phyloP scores from a whole-genome alignment of 2,329 filamentous ascomycete genomes.

The Colletotrichum sp. region DNA sequence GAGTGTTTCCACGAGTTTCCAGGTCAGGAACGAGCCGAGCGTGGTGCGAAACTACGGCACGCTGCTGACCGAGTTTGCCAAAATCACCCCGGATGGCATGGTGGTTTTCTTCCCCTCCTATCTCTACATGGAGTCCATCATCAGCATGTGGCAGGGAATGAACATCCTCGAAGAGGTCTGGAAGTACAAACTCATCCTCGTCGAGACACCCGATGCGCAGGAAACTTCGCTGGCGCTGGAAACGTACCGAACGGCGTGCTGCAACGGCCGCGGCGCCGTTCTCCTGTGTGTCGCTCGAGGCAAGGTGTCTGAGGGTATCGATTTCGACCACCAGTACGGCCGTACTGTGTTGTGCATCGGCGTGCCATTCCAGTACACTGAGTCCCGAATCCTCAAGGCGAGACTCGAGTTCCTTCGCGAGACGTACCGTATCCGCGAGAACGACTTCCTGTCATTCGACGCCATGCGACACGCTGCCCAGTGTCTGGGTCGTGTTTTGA shows the following conservation, averaged over 20 bases:
- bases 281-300: conserved; percentile 94
- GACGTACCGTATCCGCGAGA: conserved; percentile 95
- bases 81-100: conserved; percentile 93
- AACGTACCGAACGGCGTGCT: conserved; percentile 96
- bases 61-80: conserved; percentile 91
- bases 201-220: conserved; percentile 96
- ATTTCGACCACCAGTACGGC: conserved; percentile 99
- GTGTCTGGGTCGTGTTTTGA: conserved; percentile 90
- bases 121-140: conserved; percentile 98
- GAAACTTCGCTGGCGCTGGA: conserved; percentile 95
- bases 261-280: conserved; percentile 93
- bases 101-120: conserved; percentile 99
- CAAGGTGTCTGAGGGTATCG: conserved; percentile 97
- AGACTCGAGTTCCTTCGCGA: conserved; percentile 95
- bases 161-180: conserved; percentile 96
- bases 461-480: conserved; percentile 99
- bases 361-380: conserved; percentile 98
- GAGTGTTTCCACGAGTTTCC: conserved; percentile 90
- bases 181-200: conserved; percentile 98
- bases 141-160: conserved; percentile 99
- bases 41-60: conserved; percentile 98
- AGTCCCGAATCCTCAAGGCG: conserved; percentile 95
- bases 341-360: conserved; percentile 95
- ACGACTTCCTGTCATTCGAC: conserved; percentile 98
- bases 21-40: conserved; percentile 92